Evolutionary conservation across 306 rosid species (phyloP).

Genomic region (Biancaea sappan): DNA sequence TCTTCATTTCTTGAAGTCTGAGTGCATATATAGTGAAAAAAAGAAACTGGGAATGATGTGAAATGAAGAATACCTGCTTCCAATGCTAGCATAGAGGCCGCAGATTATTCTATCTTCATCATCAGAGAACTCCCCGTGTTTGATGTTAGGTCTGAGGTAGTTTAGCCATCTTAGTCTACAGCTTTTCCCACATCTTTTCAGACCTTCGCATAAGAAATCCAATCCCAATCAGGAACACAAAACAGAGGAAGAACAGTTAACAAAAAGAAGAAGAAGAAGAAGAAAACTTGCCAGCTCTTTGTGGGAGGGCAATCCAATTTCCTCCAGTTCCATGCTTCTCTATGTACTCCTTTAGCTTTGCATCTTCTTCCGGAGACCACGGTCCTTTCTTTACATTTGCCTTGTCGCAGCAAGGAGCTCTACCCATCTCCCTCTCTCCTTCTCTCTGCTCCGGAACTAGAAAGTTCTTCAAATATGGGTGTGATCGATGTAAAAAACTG

Average conservation of each 20-base stretch:
- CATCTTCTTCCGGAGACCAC: conserved; percentile 98
- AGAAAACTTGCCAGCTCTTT: conserved; percentile 60
- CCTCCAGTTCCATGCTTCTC: conserved; percentile 84
- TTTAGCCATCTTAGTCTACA: conserved; percentile 96
- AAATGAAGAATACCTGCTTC: conserved; percentile 72
- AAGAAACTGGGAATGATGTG: neutral
- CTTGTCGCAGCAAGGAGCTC: conserved; percentile 98
- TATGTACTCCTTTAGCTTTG: conserved; percentile 69
- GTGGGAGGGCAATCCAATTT: conserved; percentile 93
- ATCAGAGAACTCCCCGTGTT: conserved; percentile 88
- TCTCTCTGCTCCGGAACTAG: neutral
- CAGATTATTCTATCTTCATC: conserved; percentile 81
- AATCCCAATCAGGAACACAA: conserved; percentile 3
- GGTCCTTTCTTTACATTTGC: conserved; percentile 93
- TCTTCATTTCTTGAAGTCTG: neutral
- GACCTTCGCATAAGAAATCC: conserved; percentile 52
- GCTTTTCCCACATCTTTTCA: conserved; percentile 93
- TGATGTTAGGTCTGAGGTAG: conserved; percentile 91
- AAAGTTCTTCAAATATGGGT: neutral
- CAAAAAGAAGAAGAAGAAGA: no score
- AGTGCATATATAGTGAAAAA: neutral
- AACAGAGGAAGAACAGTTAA: neutral
- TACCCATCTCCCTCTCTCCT: conserved; percentile 60
- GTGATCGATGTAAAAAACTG: neutral
- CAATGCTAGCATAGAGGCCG: conserved; percentile 79